Conservation (phyloP, 768 basidiomycete genomes). For the Floccularia luteovirens region DNA sequence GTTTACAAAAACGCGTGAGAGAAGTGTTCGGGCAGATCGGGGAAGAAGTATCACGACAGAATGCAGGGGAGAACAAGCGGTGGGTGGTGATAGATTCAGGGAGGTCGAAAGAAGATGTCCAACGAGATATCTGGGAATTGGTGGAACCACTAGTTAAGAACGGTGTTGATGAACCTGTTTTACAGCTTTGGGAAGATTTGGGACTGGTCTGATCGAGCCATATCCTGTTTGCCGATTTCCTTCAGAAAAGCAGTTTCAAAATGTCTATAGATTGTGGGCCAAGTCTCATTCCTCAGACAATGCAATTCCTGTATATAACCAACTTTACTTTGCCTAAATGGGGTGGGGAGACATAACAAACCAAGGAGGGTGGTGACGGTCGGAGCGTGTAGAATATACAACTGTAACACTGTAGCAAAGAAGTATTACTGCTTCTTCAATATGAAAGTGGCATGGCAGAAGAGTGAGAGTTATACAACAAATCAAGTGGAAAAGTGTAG, state of each 20-base stretch:
- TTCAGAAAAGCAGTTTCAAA: background rate
- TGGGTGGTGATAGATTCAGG: constrained; percentile 63
- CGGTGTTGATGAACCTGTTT: constrained; percentile 32
- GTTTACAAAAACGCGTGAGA: constrained; percentile 63
- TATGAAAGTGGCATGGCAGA: no score
- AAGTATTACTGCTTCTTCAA: no score
- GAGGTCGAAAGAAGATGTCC: constrained; percentile 36
- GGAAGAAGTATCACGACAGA: background rate
- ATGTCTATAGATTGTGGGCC: no score
- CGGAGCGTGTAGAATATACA: no score
- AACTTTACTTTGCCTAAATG: no score
- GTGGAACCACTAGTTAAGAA: constrained; percentile 32
- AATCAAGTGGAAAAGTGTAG: no score
- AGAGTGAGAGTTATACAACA: no score
- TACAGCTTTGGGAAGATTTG: constrained; percentile 40
- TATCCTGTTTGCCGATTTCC: background rate
- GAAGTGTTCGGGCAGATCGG: constrained; percentile 46
- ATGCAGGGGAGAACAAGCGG: constrained; percentile 5
- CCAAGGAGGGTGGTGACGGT: no score
- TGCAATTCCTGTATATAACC: no score
- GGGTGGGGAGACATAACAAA: no score
- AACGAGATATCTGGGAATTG: constrained; percentile 45
- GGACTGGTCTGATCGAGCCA: background rate
- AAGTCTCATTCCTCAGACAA: no score
- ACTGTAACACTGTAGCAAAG: no score